Base-by-base conservation (phyloP, 306 rosid species). In the Gastrolobium bilobum region DNA sequence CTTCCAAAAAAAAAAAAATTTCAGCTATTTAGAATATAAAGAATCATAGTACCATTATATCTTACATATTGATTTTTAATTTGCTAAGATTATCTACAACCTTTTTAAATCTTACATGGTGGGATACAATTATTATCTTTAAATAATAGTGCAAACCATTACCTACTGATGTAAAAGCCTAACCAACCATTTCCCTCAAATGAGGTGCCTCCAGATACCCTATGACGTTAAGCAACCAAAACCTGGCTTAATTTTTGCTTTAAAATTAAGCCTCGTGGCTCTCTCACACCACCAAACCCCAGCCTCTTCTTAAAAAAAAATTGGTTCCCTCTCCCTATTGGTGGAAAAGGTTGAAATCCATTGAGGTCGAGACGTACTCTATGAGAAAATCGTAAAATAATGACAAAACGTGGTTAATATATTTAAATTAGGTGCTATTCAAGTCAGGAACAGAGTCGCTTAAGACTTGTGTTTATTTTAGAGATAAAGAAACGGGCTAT, bases 161-260 rank as follows among this genome's bases (percentile, higher is more conserved):
- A 85, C 93, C 92, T 88, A 83, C 79, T 61, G 90, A 89, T 89
- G 91, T 83, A 79, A 86, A 81, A 85, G 76, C 60, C 71, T 83
- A 88, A 89, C 94, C 78, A 86, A 83, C 84, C 31, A 71, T 77
- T 82, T 85, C 81, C 76, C 85, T 56, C 61, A 50, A 68, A 73
- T 58, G 75, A 62, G 77, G 74, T 71, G 53, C 68, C 46, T 80
- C 48, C 74, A 40, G 71, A 74, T 67, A 74, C 79, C 52, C 73
- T 53, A 85, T 63, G 73, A 85, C 74, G 62, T 71, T 75, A 85
- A 87, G 86, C 88, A 80, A 85, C 73, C 81, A 42, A 77, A 37
- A 66, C 48, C 50, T 46, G 43, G 29, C 72, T 50, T 76, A 67
- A 6, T 69, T 75, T 62, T 86, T 73, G 89, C 89, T 89, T 89